Evolutionary conservation across 1,139 yeast genomes (phyloP), one percentile per base, ranked within the genome.

Genomic region (Zygosaccharomyces sapae): DNA sequence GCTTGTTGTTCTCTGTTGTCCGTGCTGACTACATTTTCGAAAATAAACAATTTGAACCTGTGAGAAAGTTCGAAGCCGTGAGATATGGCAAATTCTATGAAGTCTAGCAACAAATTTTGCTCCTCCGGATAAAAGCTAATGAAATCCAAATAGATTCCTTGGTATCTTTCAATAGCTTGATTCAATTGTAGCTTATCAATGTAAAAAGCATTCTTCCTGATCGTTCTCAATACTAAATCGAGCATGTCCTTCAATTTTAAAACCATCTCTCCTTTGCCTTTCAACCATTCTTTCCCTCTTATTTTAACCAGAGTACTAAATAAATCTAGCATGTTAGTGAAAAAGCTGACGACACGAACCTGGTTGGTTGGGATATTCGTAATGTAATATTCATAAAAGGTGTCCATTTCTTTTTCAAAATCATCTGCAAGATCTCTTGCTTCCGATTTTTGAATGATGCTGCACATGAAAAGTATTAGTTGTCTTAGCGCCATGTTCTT

Each of bases 281-380:
- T 68, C 48, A 86, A 71, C 96, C 96, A 89, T 1, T 72, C 78
- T 1, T 58, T 52, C 43, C 86, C 89, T 46, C 75, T 61, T 18
- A 61, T 70, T 1, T 65, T 60, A 8, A 77, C 66, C 39, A 87
- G 68, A 0, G 86, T 76, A 25, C 70, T 70, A 33, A 86, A 68
- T 46, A 86, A 67, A 56, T 85, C 92, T 41, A 88, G 73, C 48
- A 83, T 68, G 60, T 89, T 89, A 16, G 92, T 82, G 59, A 64
- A 65, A 42, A 65, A 64, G 36, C 69, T 64, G 1, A 65, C 69
- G 12, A 58, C 65, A 33, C 69, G 55, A 2, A 59, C 62, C 31
- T 60, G 64, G 34, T 64, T 65, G 2, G 58, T 47, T 5, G 67
- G 58, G 8, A 65, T 59, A 31, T 54, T 59, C 2, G 61, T 49